Base-by-base conservation (phyloP, 1,284 basidiomycete species). In the Cryptococcus jaspeensis region DNA sequence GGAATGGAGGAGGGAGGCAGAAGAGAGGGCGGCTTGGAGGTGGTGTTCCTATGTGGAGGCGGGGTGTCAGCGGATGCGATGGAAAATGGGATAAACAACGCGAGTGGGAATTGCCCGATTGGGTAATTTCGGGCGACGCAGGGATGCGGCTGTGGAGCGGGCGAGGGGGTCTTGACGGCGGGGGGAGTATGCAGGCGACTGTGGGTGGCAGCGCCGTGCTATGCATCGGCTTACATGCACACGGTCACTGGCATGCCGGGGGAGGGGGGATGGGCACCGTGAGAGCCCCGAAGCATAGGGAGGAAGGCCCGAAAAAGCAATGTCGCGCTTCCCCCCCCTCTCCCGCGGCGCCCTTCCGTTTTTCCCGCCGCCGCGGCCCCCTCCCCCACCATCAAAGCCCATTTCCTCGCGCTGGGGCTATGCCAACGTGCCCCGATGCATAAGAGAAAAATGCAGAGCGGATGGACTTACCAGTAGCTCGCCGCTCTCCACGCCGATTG, bases 21-120 rank as follows among this genome's bases (percentile, higher is more conserved):
- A 76, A 22, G 74, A 76, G 18, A 74, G 66, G 35, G 74, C 75
- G 42, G 89, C 89, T 78, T 94, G 92, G 35, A 96, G 78, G 76
- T 95, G 92, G 72, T 94, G 90, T 83, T 96, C 92, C 91, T 94
- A 81, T 58, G 25, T 74, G 50, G 42, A 42, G n/a, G 61, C 77
- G 42, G 25, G 15, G 37, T 20, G 40, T 32, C 28, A 39, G 45
- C 70, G 81, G 81, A 83, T 44, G 41, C 35, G 35, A 62, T 48
- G 46, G 15, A 35, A 18, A 23, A 39, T 40, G 37, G 39, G 40
- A 49, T 36, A 40, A 47, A 32, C 40, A 52, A 47, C 48, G 43
- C 23, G 40, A 20, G 36, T 13, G 35, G 11, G 28, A 68, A 65
- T 66, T 67, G 45, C 66, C 64, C 53, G 41, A 66, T 60, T 18